Conservation (phyloP, 108 stramenopile genomes). For the Cyclotella kingstonii region DNA sequence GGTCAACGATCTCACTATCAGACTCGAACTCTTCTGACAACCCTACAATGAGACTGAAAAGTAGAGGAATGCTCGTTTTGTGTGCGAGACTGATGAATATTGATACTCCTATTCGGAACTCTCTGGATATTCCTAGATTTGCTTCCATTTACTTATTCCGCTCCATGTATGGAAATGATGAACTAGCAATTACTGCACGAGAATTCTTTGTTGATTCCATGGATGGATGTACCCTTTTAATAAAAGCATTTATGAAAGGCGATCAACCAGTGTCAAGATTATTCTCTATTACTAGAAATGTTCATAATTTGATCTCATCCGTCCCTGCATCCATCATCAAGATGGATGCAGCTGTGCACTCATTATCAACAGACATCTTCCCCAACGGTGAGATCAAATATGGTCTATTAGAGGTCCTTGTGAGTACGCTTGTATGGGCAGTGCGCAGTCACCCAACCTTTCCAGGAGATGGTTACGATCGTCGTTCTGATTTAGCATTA, state of each 20-base stretch:
- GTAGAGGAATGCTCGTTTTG: conserved; percentile 23
- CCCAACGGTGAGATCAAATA: conserved; percentile 7
- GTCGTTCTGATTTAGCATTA: conserved; percentile 52
- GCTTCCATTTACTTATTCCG: conserved; percentile 66
- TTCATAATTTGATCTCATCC: conserved; percentile 59
- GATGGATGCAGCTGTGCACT: conserved; percentile 35
- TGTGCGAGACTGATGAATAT: conserved; percentile 24
- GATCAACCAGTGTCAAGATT: conserved; percentile 36
- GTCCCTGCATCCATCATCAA: conserved; percentile 40
- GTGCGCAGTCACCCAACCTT: conserved; percentile 39
- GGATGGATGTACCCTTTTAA: conserved; percentile 34
- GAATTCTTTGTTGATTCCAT: conserved; percentile 44
- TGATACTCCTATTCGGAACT: neutral
- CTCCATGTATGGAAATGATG: conserved; percentile 59
- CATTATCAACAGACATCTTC: neutral
- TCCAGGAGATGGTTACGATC: conserved; percentile 49
- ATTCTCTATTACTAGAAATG: conserved; percentile 55
- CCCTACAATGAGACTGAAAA: conserved; percentile 27
- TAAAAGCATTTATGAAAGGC: conserved; percentile 31
- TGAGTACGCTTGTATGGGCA: conserved; percentile 39
- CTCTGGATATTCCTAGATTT: conserved; percentile 48
- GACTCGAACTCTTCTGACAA: conserved; percentile 31
- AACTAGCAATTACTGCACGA: conserved; percentile 18
- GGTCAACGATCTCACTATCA: conserved; percentile 22
- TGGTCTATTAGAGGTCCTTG: conserved; percentile 37